Conservation (phyloP, 345 rosid species). For the Heritiera fomes region DNA sequence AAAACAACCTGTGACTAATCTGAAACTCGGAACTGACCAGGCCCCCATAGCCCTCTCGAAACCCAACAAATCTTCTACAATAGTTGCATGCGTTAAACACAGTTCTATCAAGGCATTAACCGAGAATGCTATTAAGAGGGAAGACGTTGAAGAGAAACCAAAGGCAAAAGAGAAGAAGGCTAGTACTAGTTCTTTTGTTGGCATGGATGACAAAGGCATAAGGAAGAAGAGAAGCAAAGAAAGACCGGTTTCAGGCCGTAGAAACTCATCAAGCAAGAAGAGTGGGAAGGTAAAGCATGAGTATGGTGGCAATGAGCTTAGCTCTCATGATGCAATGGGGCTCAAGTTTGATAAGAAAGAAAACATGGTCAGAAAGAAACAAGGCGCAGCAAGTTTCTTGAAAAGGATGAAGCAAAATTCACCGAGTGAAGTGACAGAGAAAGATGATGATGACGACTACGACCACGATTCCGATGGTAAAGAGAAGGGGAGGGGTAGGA, state of each 20-base stretch:
- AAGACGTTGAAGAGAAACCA: constrained; percentile 27
- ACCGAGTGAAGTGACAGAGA: constrained; percentile 23
- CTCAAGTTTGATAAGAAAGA: constrained; percentile 41
- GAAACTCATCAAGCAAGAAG: constrained; percentile 25
- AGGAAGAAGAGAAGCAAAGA: constrained; percentile 41
- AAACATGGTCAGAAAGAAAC: constrained; percentile 36
- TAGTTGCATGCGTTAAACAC: constrained; percentile 36
- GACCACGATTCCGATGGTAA: too few species aligned
- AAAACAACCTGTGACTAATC: neutral
- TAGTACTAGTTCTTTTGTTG: constrained; percentile 10
- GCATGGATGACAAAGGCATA: constrained; percentile 26
- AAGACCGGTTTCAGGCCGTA: constrained; percentile 19
- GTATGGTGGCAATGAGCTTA: constrained; percentile 51
- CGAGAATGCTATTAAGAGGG: constrained; percentile 26
- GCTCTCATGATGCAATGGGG: constrained; percentile 47
- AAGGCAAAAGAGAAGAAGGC: constrained; percentile 26
- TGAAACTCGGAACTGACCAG: constrained; percentile 25
- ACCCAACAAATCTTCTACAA: constrained; percentile 33
- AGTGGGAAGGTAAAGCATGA: constrained; percentile 34
- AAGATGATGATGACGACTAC: constrained; percentile 3
- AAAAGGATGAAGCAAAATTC: constrained; percentile 57
- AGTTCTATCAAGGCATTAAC: constrained; percentile 24
- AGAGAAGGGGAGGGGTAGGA: constrained; percentile 17
- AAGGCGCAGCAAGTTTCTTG: constrained; percentile 50
- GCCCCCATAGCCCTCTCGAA: constrained; percentile 13